These are phyloP conservation scores for Cryphonectria carpinicola DNA, from an alignment of 2,329 filamentous ascomycete genomes.

Conservation along the genomic window DNA sequence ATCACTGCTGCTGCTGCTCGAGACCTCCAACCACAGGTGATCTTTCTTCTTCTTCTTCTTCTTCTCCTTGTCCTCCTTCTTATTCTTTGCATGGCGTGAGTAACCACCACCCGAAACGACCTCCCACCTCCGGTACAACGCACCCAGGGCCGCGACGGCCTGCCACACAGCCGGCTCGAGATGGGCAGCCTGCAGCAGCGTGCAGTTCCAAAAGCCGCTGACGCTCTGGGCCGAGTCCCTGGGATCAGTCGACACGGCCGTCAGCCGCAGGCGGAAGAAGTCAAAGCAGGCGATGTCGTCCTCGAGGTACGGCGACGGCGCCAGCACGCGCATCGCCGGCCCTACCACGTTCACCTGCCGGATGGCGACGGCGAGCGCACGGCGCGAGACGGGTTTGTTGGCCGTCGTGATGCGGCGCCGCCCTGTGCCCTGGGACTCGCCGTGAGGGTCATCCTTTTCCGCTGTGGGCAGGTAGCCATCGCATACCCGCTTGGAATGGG, in stretches of 20 bases:
- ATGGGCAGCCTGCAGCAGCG: conserved; percentile 41
- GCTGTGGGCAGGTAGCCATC: conserved; percentile 38
- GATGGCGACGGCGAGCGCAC: conserved; percentile 37
- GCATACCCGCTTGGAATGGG: conserved; percentile 35
- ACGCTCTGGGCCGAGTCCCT: conserved; percentile 33
- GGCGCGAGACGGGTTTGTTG: conserved; percentile 36
- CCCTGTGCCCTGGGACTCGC: neutral
- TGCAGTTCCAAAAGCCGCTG: conserved; percentile 38
- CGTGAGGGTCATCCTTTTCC: neutral
- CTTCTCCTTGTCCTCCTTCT: neutral
- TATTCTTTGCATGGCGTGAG: neutral
- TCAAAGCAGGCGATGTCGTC: conserved; percentile 36
- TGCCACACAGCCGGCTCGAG: conserved; percentile 42
- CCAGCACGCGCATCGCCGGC: conserved; percentile 35
- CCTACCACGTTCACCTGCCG: conserved; percentile 37
- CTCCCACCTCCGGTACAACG: conserved; percentile 38
- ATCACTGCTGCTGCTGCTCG: neutral
- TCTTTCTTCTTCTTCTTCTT: too few species aligned
- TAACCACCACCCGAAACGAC: conserved; percentile 1
- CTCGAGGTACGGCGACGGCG: conserved; percentile 13
- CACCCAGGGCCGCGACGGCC: conserved; percentile 41
- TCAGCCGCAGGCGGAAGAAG: conserved; percentile 41
- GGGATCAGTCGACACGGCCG: conserved; percentile 31
- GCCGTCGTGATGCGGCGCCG: conserved; percentile 13
- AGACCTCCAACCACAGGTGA: neutral